phyloP scores from a whole-genome alignment of 2,329 filamentous ascomycete species.

The Akanthomyces lecanii region DNA sequence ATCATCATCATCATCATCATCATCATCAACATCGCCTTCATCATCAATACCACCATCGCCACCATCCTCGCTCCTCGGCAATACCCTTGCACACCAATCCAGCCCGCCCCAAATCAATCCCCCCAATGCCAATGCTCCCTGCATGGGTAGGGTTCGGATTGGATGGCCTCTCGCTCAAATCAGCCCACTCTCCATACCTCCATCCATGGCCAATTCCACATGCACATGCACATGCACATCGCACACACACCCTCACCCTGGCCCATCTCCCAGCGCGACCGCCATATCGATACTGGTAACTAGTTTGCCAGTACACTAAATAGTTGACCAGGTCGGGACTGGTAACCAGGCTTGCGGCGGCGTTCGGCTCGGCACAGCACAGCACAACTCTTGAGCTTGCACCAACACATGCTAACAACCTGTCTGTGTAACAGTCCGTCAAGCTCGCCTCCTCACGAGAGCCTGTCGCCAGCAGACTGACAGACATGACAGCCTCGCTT shows the following conservation, averaged over 20 bases:
- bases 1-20: not conserved
- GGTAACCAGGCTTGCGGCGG: not conserved
- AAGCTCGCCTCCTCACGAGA: not conserved
- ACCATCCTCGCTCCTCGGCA: conserved; percentile 12
- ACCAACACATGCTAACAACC: conserved; percentile 16
- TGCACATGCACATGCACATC: conserved; percentile 15
- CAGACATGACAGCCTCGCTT: not conserved
- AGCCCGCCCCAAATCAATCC: not conserved
- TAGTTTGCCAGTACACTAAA: not conserved
- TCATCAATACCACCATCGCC: not conserved
- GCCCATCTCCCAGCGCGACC: conserved; percentile 10
- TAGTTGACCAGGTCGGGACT: not conserved
- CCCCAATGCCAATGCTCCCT: not conserved
- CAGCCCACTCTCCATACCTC: conserved; percentile 17
- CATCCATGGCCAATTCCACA: not conserved
- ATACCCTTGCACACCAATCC: conserved; percentile 7
- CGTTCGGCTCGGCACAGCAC: conserved; percentile 11
- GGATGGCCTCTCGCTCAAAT: conserved; percentile 10
- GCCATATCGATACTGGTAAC: conserved; percentile 6
- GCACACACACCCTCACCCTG: conserved; percentile 6
- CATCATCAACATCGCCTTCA: not conserved
- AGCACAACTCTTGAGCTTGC: conserved; percentile 6
- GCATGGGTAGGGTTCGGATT: conserved; percentile 9
- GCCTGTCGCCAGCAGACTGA: not conserved
- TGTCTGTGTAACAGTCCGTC: not conserved